phyloP scores from a whole-genome alignment of 768 basidiomycete species.

The Leccinum barrowsii region DNA sequence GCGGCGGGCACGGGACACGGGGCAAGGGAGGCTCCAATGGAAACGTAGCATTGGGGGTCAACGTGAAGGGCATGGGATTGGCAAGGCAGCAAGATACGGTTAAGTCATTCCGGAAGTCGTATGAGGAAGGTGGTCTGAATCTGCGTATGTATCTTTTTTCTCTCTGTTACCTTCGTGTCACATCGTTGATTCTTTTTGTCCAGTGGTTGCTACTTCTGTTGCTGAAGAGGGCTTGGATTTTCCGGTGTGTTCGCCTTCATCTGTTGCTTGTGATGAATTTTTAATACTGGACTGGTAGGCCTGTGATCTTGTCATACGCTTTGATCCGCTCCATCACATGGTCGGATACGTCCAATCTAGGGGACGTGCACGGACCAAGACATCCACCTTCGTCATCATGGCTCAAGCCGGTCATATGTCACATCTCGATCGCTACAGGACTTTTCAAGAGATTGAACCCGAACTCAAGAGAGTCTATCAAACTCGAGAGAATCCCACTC shows the following conservation, averaged over 20 bases:
- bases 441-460: slow-evolving; percentile 58
- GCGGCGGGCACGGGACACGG: slow-evolving; percentile 34
- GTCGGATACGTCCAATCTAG: slow-evolving; percentile 88
- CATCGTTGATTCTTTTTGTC: not conserved
- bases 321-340: slow-evolving; percentile 79
- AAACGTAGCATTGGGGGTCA: slow-evolving; percentile 29
- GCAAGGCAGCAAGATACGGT: slow-evolving; percentile 59
- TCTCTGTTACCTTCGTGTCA: not conserved
- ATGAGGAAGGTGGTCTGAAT: slow-evolving; percentile 63
- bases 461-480: slow-evolving; percentile 64
- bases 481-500: slow-evolving; percentile 38
- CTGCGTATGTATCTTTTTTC: slow-evolving; percentile 46
- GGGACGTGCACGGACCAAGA: slow-evolving; percentile 74
- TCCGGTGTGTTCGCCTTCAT: slow-evolving; percentile 45
- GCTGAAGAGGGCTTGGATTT: slow-evolving; percentile 94
- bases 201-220: slow-evolving; percentile 80
- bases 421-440: slow-evolving; percentile 55
- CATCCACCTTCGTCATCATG: slow-evolving; percentile 81
- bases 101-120: slow-evolving; percentile 60
- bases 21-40: slow-evolving; percentile 15
- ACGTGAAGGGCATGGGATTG: slow-evolving; percentile 48
- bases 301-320: slow-evolving; percentile 84
- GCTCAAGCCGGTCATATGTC: slow-evolving; percentile 56
- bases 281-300: slow-evolving; percentile 44
- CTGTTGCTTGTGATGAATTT: not conserved